Evolutionary conservation across 2,329 filamentous ascomycete genomes (phyloP), one percentile per base, ranked within the genome.

Genomic region (Cladosporium sp.): DNA sequence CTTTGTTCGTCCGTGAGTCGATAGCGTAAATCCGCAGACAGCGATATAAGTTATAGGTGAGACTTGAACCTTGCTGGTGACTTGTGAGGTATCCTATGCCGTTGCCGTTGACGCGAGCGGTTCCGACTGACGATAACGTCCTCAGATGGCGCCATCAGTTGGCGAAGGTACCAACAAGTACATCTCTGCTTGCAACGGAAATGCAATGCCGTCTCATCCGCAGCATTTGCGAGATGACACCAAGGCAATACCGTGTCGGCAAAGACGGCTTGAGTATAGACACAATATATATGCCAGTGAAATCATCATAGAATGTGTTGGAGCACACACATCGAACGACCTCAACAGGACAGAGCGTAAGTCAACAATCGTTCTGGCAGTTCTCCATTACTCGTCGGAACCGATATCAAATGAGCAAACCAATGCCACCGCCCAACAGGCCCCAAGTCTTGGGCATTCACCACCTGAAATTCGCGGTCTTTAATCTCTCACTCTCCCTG

Each of bases 391-490:
- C 18, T 31, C 28, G 11, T 33, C 52, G 10, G n/a, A 29, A 31
- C 52, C 52, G 21, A 33, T 46, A 46, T 21, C 52, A 31, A 57
- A 57, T 57, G 55, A 57, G 33, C 31, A 26, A 40, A 26, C 21
- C 59, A 26, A 52, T 53, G 59, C n/a, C 46, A 16, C 59, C 46
- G 2, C 26, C 21, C 18, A 29, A 28, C 37, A 53, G 65, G 1
- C 66, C 66, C 2, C 63, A 26, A 62, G 64, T 64, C 53, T 40
- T 67, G 7, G 63, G 63, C 31, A 63, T 67, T 23, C 66, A 67
- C 58, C 66, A 67, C 29, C 40, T 64, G 23, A 67, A 65, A 46
- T 63, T 67, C 52, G 59, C 66, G 44, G 66, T 67, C 18, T 67
- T 64, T 1, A 67, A 67, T 31, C 63, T 67, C 37, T 44, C 60